A percentile compares a stretch with the other conserved stretches of the same genome.
Evolutionary conservation across 768 basidiomycete species (phyloP).

Genomic region (Lentinus brumalis): DNA sequence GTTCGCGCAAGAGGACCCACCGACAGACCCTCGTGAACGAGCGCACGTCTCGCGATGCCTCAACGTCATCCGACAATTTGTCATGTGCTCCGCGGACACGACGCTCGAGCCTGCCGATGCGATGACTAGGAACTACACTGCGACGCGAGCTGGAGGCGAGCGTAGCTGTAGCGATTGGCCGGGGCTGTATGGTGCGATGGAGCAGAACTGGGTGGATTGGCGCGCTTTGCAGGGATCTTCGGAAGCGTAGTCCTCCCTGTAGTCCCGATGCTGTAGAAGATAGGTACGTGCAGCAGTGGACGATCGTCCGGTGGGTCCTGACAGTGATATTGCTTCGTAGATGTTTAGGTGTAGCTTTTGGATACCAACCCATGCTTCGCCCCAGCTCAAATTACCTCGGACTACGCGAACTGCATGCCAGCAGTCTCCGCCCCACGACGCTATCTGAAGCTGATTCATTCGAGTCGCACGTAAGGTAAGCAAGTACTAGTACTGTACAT

Average conservation of each 20-base stretch:
- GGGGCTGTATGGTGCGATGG: constrained; percentile 14
- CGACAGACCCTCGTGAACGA: neutral
- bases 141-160: constrained; percentile 5
- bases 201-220: constrained; percentile 16
- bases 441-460: neutral
- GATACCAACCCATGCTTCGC: too few species aligned
- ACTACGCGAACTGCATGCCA: too few species aligned
- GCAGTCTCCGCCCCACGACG: too few species aligned
- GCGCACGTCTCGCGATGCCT: constrained; percentile 33
- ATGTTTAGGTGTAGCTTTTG: too few species aligned
- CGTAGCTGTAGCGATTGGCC: constrained; percentile 7
- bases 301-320: too few species aligned
- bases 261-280: too few species aligned
- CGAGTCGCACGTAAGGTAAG: neutral
- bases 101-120: constrained; percentile 29
- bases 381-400: too few species aligned
- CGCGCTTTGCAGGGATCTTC: constrained; percentile 5
- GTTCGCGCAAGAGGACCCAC: constrained; percentile 3
- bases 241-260: neutral
- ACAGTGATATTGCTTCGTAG: too few species aligned
- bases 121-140: constrained; percentile 4
- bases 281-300: too few species aligned
- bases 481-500: too few species aligned
- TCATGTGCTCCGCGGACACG: constrained; percentile 34
- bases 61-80: constrained; percentile 34